Percentiles rank a stretch among this genome's conserved stretches.
Evolutionary conservation across 345 rosid genomes (phyloP).

Genomic region (Tarenaya hassleriana): DNA sequence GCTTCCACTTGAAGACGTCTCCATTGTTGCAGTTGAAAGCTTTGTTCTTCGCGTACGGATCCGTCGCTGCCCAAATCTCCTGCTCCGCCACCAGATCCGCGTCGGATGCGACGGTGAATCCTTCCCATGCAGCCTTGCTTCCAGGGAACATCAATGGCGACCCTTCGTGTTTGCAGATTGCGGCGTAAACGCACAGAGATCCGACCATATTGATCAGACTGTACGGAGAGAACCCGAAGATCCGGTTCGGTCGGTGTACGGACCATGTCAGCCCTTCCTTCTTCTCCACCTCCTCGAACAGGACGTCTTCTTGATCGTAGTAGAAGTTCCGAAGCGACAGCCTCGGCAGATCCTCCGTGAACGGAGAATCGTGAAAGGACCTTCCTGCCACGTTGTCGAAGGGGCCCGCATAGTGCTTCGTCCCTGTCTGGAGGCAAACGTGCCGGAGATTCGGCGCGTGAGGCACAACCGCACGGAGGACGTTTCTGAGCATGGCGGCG

Average conservation of each 20-base stretch:
- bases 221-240: slow-evolving; percentile 80
- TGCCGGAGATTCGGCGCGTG: slow-evolving; percentile 69
- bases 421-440: slow-evolving; percentile 77
- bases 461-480: slow-evolving; percentile 55
- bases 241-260: slow-evolving; percentile 50
- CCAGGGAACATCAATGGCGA: slow-evolving; percentile 56
- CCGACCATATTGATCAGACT: slow-evolving; percentile 67
- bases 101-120: slow-evolving; percentile 44
- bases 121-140: slow-evolving; percentile 56
- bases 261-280: slow-evolving; percentile 64
- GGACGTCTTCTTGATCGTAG: slow-evolving; percentile 55
- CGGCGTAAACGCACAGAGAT: slow-evolving; percentile 62
- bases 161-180: slow-evolving; percentile 73
- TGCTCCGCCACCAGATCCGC: slow-evolving; percentile 86
- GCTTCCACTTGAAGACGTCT: slow-evolving; percentile 79
- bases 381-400: slow-evolving; percentile 27
- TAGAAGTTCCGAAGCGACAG: slow-evolving; percentile 52
- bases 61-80: slow-evolving; percentile 81
- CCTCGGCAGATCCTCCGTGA: slow-evolving; percentile 77
- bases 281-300: slow-evolving; percentile 49
- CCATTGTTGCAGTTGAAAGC: slow-evolving; percentile 73
- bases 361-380: slow-evolving; percentile 54
- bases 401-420: slow-evolving; percentile 60
- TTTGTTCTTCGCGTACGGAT: slow-evolving; percentile 50
- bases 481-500: slow-evolving; percentile 67